Percentiles rank a stretch among this genome's conserved stretches.
phyloP scores from a whole-genome alignment of 108 stramenopile genomes.

The Nannochloropsis granulata region DNA sequence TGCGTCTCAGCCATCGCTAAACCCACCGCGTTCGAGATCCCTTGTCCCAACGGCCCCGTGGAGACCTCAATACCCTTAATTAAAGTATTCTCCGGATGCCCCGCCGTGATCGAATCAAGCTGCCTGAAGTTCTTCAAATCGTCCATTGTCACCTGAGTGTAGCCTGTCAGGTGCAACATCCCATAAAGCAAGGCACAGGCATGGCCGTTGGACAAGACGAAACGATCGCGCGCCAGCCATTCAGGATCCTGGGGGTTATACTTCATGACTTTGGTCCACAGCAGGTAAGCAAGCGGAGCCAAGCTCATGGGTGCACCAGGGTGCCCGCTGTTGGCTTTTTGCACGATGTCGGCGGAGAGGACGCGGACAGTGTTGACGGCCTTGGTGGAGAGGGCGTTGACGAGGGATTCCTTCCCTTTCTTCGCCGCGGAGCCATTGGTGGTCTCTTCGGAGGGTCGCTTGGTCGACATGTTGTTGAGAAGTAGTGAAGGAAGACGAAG shows the following conservation, averaged over 20 bases:
- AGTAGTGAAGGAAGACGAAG: too few species aligned
- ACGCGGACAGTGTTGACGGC: slow-evolving; percentile 80
- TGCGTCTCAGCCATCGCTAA: slow-evolving; percentile 89
- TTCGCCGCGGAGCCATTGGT: background rate
- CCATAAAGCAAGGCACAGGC: slow-evolving; percentile 91
- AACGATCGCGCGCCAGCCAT: slow-evolving; percentile 84
- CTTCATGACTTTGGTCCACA: slow-evolving; percentile 70
- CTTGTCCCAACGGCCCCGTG: slow-evolving; percentile 93
- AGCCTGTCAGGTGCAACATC: slow-evolving; percentile 92
- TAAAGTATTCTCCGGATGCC: slow-evolving; percentile 90
- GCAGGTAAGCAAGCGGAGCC: slow-evolving; percentile 90
- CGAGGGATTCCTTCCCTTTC: background rate
- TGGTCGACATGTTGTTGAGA: too few species aligned
- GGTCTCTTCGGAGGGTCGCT: background rate
- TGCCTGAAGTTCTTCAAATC: slow-evolving; percentile 80
- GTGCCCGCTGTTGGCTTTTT: slow-evolving; percentile 84
- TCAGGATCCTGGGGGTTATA: slow-evolving; percentile 59
- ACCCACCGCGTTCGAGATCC: slow-evolving; percentile 92
- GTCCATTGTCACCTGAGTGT: slow-evolving; percentile 54
- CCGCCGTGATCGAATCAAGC: slow-evolving; percentile 66
- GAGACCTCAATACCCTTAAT: slow-evolving; percentile 77
- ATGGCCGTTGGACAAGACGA: slow-evolving; percentile 92
- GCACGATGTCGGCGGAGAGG: slow-evolving; percentile 75
- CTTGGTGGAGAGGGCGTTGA: background rate
- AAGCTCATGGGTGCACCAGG: slow-evolving; percentile 98